phyloP scores from a whole-genome alignment of 371 early-diverging fungal genomes.

The Choanephora cucurbitarum region DNA sequence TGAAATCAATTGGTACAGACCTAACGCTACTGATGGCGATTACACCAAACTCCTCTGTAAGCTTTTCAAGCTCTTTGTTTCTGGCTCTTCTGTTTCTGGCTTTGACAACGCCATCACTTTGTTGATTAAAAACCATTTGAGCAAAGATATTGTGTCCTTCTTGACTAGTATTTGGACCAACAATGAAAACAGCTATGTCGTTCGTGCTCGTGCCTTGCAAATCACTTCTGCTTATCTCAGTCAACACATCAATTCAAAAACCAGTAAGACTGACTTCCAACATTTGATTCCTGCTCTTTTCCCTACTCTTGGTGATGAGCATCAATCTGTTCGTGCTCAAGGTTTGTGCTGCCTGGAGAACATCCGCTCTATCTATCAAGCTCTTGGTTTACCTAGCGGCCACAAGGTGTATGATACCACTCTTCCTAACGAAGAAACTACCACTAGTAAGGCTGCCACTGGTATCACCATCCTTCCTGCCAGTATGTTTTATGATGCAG shows the following conservation, averaged over 20 bases:
- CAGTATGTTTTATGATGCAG: slow-evolving; percentile 44
- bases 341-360: slow-evolving; percentile 58
- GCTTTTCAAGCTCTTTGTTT: slow-evolving; percentile 50
- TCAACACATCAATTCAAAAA: slow-evolving; percentile 36
- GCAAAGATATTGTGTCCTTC: slow-evolving; percentile 64
- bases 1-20: slow-evolving; percentile 19
- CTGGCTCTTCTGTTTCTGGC: slow-evolving; percentile 40
- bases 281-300: slow-evolving; percentile 78
- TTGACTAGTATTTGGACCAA: slow-evolving; percentile 65
- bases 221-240: slow-evolving; percentile 62
- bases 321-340: slow-evolving; percentile 58
- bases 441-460: slow-evolving; percentile 35
- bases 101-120: slow-evolving; percentile 57
- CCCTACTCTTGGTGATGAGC: slow-evolving; percentile 57
- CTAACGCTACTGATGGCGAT: neutral
- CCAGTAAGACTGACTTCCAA: slow-evolving; percentile 70
- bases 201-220: slow-evolving; percentile 64
- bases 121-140: slow-evolving; percentile 58
- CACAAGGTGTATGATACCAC: slow-evolving; percentile 49
- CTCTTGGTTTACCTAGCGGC: slow-evolving; percentile 28
- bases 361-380: slow-evolving; percentile 46
- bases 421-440: slow-evolving; percentile 14
- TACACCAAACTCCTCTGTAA: slow-evolving; percentile 25
- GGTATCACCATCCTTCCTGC: slow-evolving; percentile 48
- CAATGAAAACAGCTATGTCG: slow-evolving; percentile 25